These are phyloP conservation scores for Pythium rishiriense DNA, from an alignment of 352 stramenopile species.

Conservation along the genomic window DNA sequence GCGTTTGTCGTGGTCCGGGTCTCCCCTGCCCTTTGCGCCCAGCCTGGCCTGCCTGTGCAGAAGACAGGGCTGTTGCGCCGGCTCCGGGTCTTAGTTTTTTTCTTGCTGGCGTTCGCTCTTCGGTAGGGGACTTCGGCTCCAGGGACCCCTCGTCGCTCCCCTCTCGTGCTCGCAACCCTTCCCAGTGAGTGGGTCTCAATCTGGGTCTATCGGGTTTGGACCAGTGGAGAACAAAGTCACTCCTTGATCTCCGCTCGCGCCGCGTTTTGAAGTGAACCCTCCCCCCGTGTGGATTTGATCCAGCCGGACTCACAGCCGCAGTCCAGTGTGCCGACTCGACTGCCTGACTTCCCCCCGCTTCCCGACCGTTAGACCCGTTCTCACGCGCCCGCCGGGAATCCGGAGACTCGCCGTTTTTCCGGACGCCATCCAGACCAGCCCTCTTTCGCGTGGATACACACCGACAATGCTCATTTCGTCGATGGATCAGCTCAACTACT, in stretches of 20 bases:
- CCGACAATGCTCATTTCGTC: conserved; percentile 70
- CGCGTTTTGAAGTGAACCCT: conserved; percentile 2
- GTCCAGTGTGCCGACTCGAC: conserved; percentile 14
- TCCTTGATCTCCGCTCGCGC: conserved; percentile 16
- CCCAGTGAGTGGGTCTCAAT: conserved; percentile 2
- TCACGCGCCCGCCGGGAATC: background rate
- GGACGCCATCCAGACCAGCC: conserved; percentile 12
- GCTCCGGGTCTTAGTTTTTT: conserved; percentile 29
- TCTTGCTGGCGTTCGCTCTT: conserved; percentile 27
- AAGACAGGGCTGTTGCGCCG: conserved; percentile 15
- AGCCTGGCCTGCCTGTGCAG: conserved; percentile 22
- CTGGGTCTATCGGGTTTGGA: conserved; percentile 18
- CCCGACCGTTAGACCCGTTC: conserved; percentile 5
- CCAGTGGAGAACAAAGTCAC: conserved; percentile 11
- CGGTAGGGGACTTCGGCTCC: conserved; percentile 16
- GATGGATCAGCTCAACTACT: conserved; percentile 85
- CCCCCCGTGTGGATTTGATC: conserved; percentile 7
- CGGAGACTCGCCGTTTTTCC: conserved; percentile 4
- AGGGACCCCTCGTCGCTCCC: background rate
- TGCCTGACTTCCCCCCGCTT: background rate
- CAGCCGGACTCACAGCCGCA: conserved; percentile 2
- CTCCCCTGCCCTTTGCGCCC: background rate
- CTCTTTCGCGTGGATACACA: background rate
- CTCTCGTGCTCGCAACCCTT: background rate
- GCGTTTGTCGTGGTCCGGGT: conserved; percentile 1